Conservation (phyloP, 768 basidiomycete genomes). For the Cyclocybe aegerita region DNA sequence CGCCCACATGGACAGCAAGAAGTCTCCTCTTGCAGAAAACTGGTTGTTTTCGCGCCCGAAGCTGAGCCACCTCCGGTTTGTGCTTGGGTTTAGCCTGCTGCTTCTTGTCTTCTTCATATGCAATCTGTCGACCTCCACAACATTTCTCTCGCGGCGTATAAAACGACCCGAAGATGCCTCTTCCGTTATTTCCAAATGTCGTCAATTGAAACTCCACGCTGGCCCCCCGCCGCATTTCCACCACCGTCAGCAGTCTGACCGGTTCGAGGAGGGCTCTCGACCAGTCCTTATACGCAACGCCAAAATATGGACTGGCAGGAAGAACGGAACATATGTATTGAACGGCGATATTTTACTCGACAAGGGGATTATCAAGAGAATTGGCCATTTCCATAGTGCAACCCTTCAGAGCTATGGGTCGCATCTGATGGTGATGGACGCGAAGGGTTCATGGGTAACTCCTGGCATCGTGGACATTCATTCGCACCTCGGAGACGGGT, state of each 20-base stretch:
- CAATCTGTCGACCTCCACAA: background rate
- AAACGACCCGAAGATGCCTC: constrained; percentile 21
- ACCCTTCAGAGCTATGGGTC: constrained; percentile 27
- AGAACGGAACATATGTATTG: constrained; percentile 67
- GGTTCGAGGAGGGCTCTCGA: constrained; percentile 62
- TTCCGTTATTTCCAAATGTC: constrained; percentile 42
- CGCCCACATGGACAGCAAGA: too few relatives aligned
- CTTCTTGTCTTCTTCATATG: constrained; percentile 3
- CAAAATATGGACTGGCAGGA: constrained; percentile 78
- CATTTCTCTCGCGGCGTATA: background rate
- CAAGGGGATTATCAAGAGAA: constrained; percentile 60
- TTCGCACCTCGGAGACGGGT: constrained; percentile 60
- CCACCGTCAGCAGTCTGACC: constrained; percentile 55
- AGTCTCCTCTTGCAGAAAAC: too few relatives aligned
- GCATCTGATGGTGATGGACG: constrained; percentile 55
- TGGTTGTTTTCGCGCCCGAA: background rate
- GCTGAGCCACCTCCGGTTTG: background rate
- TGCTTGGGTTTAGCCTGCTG: constrained; percentile 1
- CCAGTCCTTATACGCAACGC: constrained; percentile 71
- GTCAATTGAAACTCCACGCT: constrained; percentile 35
- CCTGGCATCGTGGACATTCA: constrained; percentile 74
- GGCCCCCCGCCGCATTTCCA: constrained; percentile 48
- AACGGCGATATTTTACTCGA: constrained; percentile 69
- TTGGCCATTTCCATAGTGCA: constrained; percentile 45
- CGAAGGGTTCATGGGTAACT: constrained; percentile 72